These are phyloP conservation scores for Paecilomyces variotii DNA, from an alignment of 2,329 filamentous ascomycete species.

Conservation along the genomic window DNA sequence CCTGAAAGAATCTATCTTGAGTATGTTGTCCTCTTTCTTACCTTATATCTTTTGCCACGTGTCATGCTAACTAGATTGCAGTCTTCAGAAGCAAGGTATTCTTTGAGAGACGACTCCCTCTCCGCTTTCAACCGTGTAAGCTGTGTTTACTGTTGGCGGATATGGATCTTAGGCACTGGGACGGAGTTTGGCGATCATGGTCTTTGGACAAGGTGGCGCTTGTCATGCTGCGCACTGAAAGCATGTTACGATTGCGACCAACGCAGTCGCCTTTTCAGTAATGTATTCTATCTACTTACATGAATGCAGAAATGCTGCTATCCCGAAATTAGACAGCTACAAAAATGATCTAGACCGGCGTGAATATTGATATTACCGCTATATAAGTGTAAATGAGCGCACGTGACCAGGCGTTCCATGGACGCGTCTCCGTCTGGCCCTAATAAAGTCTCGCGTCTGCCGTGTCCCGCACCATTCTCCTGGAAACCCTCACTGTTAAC, in stretches of 20 bases:
- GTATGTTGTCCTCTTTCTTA: slow-evolving; percentile 20
- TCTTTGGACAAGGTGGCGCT: not conserved
- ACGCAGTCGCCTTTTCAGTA: not conserved
- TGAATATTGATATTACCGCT: not conserved
- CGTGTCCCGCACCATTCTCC: not conserved
- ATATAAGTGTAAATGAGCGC: slow-evolving; percentile 4
- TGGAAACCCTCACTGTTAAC: not conserved
- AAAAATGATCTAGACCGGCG: not conserved
- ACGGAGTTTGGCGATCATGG: slow-evolving; percentile 18
- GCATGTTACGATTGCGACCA: not conserved
- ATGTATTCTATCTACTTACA: not conserved
- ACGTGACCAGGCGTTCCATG: slow-evolving; percentile 29
- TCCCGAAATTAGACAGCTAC: not conserved
- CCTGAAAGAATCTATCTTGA: slow-evolving; percentile 97
- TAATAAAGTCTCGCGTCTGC: not conserved
- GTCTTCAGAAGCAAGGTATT: slow-evolving; percentile 80
- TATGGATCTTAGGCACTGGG: slow-evolving; percentile 14
- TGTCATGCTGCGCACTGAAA: not conserved
- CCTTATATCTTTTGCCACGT: not conserved
- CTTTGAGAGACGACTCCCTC: slow-evolving; percentile 42
- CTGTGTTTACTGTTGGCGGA: slow-evolving; percentile 5
- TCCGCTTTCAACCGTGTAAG: slow-evolving; percentile 2
- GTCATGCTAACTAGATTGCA: slow-evolving; percentile 18
- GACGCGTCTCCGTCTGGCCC: slow-evolving; percentile 8
- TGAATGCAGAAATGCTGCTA: not conserved